Evolutionary conservation across 2,329 filamentous ascomycete species (phyloP).

Genomic region (Cercospora sp.): DNA sequence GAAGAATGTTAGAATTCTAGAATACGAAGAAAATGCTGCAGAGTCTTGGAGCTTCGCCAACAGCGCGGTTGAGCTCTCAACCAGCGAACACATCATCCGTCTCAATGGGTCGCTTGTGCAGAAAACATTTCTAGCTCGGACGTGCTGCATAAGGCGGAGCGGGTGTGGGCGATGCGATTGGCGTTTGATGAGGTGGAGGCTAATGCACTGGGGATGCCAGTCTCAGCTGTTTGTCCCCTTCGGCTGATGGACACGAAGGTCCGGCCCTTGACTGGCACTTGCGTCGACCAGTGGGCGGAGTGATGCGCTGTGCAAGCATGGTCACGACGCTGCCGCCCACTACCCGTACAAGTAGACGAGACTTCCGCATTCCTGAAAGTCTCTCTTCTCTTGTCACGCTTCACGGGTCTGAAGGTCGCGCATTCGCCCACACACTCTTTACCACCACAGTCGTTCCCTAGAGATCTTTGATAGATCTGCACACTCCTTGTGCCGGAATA

Average conservation of each 20-base stretch:
- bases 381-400: conserved; percentile 24
- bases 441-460: conserved; percentile 27
- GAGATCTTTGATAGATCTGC: conserved; percentile 33
- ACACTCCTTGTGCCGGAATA: conserved; percentile 26
- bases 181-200: conserved; percentile 12
- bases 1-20: neutral
- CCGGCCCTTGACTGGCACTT: conserved; percentile 20
- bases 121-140: conserved; percentile 20
- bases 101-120: conserved; percentile 16
- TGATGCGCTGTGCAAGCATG: conserved; percentile 11
- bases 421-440: conserved; percentile 32
- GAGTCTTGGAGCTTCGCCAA: neutral
- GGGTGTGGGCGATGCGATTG: conserved; percentile 20
- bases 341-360: conserved; percentile 23
- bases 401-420: conserved; percentile 31
- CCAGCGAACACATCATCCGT: conserved; percentile 15
- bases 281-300: conserved; percentile 13
- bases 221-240: conserved; percentile 9
- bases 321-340: conserved; percentile 12
- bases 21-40: neutral
- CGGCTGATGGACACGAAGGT: conserved; percentile 7
- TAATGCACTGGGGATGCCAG: conserved; percentile 18
- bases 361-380: conserved; percentile 17
- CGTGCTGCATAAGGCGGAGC: conserved; percentile 21
- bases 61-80: conserved; percentile 11